Percentiles rank a stretch among this genome's conserved stretches.
Conservation (phyloP, 2,329 filamentous ascomycete species). For the Cordyceps cateniannulata region DNA sequence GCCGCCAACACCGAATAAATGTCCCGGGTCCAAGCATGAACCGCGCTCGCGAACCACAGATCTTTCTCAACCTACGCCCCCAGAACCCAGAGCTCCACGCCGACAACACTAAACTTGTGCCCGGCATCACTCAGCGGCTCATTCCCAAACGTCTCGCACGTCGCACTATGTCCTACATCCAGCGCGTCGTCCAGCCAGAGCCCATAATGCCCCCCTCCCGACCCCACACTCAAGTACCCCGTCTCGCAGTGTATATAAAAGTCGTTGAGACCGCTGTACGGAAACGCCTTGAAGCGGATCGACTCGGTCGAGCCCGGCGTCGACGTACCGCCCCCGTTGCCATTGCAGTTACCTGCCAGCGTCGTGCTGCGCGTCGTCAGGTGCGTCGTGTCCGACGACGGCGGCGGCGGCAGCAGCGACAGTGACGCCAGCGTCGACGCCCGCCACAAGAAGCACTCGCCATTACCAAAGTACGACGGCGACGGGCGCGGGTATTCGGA, state of each 20-base stretch:
- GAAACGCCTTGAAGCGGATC: conserved; percentile 94
- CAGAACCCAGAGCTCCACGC: conserved; percentile 90
- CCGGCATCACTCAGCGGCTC: conserved; percentile 90
- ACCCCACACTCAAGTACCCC: conserved; percentile 78
- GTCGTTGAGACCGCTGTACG: conserved; percentile 92
- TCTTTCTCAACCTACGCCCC: conserved; percentile 38
- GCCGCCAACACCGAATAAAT: neutral
- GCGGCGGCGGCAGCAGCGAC: conserved; percentile 43
- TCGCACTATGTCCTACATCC: conserved; percentile 74
- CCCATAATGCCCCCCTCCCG: conserved; percentile 83
- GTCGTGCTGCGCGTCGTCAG: conserved; percentile 34
- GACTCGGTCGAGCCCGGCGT: conserved; percentile 43
- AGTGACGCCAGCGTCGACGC: conserved; percentile 52
- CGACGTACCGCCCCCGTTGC: conserved; percentile 18
- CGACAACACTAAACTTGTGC: conserved; percentile 82
- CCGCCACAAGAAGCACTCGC: conserved; percentile 77
- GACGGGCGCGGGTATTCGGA: conserved; percentile 79
- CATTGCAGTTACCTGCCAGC: conserved; percentile 19
- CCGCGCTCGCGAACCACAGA: neutral
- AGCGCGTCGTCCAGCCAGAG: conserved; percentile 87
- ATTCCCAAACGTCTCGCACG: conserved; percentile 89
- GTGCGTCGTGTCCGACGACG: conserved; percentile 45
- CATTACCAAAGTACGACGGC: conserved; percentile 87
- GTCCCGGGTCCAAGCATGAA: neutral
- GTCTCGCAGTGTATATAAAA: conserved; percentile 93